Base-by-base conservation (phyloP, 768 basidiomycete species). In the Mycena crocata region DNA sequence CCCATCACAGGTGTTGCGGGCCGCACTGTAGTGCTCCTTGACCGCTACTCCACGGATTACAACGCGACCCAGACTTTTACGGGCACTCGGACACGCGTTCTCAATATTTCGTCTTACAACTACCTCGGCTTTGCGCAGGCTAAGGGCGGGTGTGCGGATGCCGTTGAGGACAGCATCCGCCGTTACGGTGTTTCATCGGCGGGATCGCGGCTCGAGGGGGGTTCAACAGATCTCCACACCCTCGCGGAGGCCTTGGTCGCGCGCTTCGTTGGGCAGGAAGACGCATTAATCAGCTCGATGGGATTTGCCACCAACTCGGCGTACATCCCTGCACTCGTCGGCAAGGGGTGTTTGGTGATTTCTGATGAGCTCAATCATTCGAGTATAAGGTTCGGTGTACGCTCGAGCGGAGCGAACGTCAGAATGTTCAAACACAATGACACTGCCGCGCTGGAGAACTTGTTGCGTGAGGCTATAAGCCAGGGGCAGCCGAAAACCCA, bases 101-200 rank as follows among this genome's bases (percentile, higher is more conserved):
- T 99, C 72, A 99, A 99, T 78, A 93, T 99, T 70, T 96, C 96
- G 1, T 98, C 95, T 10, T 99, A 99, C 84, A 99, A 99, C 81
- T 99, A 99, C 77, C 94, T 99, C 73, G 98, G 98, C 5, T 99
- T 99, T 75, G 98, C 97, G 0, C 95, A 97, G 76, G 93, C 92
- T 19, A 87, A 88, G 4, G 98, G 98, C 17, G 93, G 93, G 8
- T 98, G 96, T 76, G 94, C 98, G 10, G 98, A 99, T 74, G 94
- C 94, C 7, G 96, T 95, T 10, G 95, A 96, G 75, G 91, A 93
- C 68, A 81, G 85, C 23, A 88, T 99, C 77, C 85, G 83, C 68
- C 88, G 90, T 5, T 96, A 96, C 74, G 97, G 97, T 28, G 79
- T 96, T 21, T 88, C 90, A 3, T 82, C 90, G 0, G 90, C 90